Conservation (phyloP, 371 early-diverging fungal genomes). For the Syncephalastrum racemosum region DNA sequence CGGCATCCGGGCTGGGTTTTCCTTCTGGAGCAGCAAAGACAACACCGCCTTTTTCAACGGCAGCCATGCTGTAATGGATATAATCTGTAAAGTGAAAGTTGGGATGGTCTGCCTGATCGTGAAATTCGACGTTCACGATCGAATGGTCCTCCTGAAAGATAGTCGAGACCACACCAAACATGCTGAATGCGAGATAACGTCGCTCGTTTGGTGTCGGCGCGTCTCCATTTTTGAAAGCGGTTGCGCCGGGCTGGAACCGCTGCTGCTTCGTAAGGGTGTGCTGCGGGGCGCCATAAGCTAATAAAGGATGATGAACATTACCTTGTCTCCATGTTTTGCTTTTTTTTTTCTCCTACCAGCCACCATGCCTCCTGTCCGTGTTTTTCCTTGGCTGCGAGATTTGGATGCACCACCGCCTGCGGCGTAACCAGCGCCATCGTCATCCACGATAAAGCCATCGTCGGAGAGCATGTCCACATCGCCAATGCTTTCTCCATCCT, state of each 20-base stretch:
- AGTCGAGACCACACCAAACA: slow-evolving; percentile 76
- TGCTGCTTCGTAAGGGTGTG: slow-evolving; percentile 8
- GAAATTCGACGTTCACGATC: slow-evolving; percentile 82
- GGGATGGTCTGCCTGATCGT: slow-evolving; percentile 75
- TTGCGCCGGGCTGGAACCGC: slow-evolving; percentile 64
- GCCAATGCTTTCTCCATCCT: slow-evolving; percentile 8
- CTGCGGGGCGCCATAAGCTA: slow-evolving; percentile 1
- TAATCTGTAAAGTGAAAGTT: slow-evolving; percentile 84
- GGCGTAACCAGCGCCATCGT: slow-evolving; percentile 77
- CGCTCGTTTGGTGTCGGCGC: slow-evolving; percentile 41
- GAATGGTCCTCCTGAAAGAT: slow-evolving; percentile 69
- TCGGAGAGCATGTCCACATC: slow-evolving; percentile 25
- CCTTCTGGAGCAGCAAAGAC: slow-evolving; percentile 68
- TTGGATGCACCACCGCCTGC: slow-evolving; percentile 16
- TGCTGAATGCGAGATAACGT: slow-evolving; percentile 80
- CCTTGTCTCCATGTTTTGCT: background rate
- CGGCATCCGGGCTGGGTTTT: slow-evolving; percentile 13
- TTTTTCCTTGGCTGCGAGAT: background rate
- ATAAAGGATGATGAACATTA: background rate
- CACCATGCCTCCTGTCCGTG: background rate
- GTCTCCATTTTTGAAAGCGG: slow-evolving; percentile 31
- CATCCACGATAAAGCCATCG: slow-evolving; percentile 58
- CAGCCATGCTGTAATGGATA: slow-evolving; percentile 71
- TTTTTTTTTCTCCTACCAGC: background rate
- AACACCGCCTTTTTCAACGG: slow-evolving; percentile 69